Evolutionary conservation across 2,329 filamentous ascomycete species (phyloP).

Genomic region (Sarocladiaceae sp.): DNA sequence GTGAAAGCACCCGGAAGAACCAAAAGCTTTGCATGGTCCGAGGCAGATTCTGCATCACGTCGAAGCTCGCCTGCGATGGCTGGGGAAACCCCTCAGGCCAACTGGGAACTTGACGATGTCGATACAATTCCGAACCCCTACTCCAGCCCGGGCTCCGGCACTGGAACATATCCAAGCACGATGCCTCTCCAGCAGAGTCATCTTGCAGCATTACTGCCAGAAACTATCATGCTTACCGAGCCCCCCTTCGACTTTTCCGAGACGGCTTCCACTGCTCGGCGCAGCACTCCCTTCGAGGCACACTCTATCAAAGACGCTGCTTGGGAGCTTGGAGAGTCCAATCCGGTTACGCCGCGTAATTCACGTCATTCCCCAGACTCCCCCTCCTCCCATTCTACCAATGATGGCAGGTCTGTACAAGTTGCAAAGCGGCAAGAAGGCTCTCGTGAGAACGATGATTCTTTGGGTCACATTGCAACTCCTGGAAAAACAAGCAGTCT

Average conservation of each 20-base stretch:
- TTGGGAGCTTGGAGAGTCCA: conserved; percentile 11
- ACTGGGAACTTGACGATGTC: conserved; percentile 15
- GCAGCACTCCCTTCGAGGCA: conserved; percentile 12
- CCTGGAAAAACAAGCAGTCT: too few species aligned
- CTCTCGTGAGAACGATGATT: not conserved
- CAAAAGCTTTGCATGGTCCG: conserved; percentile 24
- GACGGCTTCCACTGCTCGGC: conserved; percentile 13
- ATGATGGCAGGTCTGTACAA: not conserved
- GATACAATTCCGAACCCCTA: conserved; percentile 10
- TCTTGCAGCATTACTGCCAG: not conserved
- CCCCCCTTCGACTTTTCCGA: conserved; percentile 18
- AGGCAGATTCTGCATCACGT: conserved; percentile 19
- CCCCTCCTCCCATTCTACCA: not conserved
- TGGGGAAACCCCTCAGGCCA: conserved; percentile 11
- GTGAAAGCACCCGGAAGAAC: conserved; percentile 2
- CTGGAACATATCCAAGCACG: conserved; percentile 6
- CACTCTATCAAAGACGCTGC: not conserved
- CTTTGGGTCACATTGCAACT: not conserved
- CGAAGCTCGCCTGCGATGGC: conserved; percentile 25
- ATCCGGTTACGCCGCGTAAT: not conserved
- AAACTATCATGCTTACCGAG: not conserved
- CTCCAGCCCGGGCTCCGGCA: conserved; percentile 9
- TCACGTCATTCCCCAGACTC: not conserved
- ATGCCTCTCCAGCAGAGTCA: not conserved
- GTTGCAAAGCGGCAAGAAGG: not conserved